These are phyloP conservation scores for Lagerstroemia fauriei DNA, from an alignment of 441 rosid species.

Conservation along the genomic window DNA sequence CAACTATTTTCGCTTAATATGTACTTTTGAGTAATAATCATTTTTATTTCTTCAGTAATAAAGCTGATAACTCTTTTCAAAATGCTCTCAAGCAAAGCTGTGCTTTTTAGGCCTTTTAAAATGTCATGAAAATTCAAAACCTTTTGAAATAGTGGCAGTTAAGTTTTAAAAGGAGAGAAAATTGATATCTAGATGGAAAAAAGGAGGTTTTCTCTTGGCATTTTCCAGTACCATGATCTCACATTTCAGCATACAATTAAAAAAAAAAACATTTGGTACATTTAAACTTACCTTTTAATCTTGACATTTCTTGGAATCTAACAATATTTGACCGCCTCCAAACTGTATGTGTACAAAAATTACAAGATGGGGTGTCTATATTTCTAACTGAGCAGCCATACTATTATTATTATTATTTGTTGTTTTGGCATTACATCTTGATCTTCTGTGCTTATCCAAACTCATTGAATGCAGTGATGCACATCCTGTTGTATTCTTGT, in stretches of 20 bases:
- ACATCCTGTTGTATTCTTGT: constrained; percentile 22
- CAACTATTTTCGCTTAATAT: neutral
- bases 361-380: neutral
- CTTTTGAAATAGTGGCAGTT: neutral
- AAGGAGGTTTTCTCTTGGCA: too few relatives aligned
- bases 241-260: too few relatives aligned
- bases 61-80: neutral
- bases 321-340: too few relatives aligned
- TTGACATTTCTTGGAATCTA: too few relatives aligned
- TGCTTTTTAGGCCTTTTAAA: neutral
- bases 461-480: constrained; percentile 16
- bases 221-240: too few relatives aligned
- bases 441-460: constrained; percentile 14
- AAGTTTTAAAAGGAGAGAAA: neutral
- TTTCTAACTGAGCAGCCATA: neutral
- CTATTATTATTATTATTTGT: too few relatives aligned
- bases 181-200: too few relatives aligned
- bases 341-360: too few relatives aligned
- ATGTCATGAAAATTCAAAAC: neutral
- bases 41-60: neutral
- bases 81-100: neutral
- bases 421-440: neutral
- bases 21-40: neutral
- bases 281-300: too few relatives aligned
- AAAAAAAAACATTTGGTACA: too few relatives aligned